A percentile compares a stretch with the other conserved stretches of the same genome.
Conservation (phyloP, 1,139 yeast species). For the Schwanniomyces etchellsii region DNA sequence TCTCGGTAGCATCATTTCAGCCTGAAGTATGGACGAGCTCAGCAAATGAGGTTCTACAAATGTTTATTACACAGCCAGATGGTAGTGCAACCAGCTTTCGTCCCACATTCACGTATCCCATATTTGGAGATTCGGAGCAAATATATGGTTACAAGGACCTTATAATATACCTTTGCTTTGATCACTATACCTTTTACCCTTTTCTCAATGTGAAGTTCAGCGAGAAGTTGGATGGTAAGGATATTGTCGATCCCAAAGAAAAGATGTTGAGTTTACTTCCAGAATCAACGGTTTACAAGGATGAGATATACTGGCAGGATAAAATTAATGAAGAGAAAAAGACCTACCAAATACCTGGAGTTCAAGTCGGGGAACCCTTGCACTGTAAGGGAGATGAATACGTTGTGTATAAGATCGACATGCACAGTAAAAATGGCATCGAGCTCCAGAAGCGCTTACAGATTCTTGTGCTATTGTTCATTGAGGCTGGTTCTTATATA, state of each 20-base stretch:
- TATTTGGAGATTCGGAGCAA: slow-evolving; percentile 86
- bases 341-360: slow-evolving; percentile 45
- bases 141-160: slow-evolving; percentile 80
- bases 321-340: slow-evolving; percentile 43
- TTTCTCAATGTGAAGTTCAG: slow-evolving; percentile 52
- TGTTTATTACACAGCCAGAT: slow-evolving; percentile 48
- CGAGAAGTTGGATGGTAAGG: slow-evolving; percentile 45
- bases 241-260: slow-evolving; percentile 48
- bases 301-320: slow-evolving; percentile 65
- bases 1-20: slow-evolving; percentile 21
- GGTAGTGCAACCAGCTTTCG: slow-evolving; percentile 53
- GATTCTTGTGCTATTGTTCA: slow-evolving; percentile 72
- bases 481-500: slow-evolving; percentile 91
- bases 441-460: slow-evolving; percentile 69
- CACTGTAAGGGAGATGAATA: slow-evolving; percentile 23
- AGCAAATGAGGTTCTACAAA: slow-evolving; percentile 57
- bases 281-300: slow-evolving; percentile 49
- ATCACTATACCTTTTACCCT: slow-evolving; percentile 41
- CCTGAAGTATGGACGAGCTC: slow-evolving; percentile 67
- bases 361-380: slow-evolving; percentile 28
- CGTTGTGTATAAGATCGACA: slow-evolving; percentile 33
- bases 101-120: slow-evolving; percentile 86
- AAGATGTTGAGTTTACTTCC: slow-evolving; percentile 59
- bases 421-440: slow-evolving; percentile 34
- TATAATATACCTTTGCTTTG: slow-evolving; percentile 42